A percentile compares a stretch with the other conserved stretches of the same genome.
Conservation (phyloP, 805 yeast species). For the Cyberlindnera suaveolens region DNA sequence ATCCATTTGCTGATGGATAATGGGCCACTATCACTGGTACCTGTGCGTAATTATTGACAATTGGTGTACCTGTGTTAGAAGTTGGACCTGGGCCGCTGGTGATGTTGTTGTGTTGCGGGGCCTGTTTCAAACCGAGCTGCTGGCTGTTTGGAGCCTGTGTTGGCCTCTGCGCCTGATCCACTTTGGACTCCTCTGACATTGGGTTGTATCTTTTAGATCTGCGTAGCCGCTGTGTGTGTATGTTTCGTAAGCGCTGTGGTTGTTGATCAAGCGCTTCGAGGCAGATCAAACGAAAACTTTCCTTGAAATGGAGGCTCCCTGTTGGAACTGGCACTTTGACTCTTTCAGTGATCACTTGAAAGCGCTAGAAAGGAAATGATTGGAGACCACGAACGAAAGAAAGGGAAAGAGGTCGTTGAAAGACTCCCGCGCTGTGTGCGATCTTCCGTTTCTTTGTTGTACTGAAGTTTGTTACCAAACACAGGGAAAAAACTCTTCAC, state of each 20-base stretch:
- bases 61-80: slow-evolving; percentile 3
- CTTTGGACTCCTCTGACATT: background rate
- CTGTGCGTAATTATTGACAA: slow-evolving; percentile 1
- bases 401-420: too few species aligned
- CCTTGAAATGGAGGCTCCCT: too few species aligned
- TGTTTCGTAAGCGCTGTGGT: background rate
- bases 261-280: background rate
- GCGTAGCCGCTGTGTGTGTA: background rate
- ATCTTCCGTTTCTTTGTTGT: background rate
- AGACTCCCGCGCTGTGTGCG: too few species aligned
- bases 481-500: slow-evolving; percentile 1
- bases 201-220: background rate
- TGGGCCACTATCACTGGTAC: slow-evolving; percentile 19
- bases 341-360: too few species aligned
- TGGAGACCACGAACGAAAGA: too few species aligned
- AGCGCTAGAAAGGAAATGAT: too few species aligned
- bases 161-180: background rate
- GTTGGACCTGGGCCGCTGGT: background rate
- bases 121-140: too few species aligned
- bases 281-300: too few species aligned
- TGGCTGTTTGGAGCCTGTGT: background rate
- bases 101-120: too few species aligned
- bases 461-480: background rate
- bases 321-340: too few species aligned
- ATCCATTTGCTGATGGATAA: slow-evolving; percentile 11